Conservation (phyloP, 2,329 filamentous ascomycete genomes). For the Daldinia sp. region DNA sequence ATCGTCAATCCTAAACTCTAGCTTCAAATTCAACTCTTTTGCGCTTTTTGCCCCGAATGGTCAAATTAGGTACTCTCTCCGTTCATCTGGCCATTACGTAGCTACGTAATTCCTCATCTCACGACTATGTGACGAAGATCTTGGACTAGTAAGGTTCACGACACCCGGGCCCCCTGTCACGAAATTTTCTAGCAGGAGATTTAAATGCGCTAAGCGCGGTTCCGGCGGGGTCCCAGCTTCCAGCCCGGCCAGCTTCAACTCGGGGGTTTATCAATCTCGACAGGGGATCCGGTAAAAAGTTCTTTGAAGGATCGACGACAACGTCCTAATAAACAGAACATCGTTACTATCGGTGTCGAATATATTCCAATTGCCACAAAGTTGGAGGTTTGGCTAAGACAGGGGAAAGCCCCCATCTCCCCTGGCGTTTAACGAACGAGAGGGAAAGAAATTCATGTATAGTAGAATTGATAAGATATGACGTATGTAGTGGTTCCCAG, state of each 20-base stretch:
- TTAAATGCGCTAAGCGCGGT: constrained; percentile 26
- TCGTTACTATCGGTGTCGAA: background rate
- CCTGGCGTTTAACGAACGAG: background rate
- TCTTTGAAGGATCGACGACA: constrained; percentile 13
- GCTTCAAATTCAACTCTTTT: background rate
- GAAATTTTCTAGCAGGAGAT: constrained; percentile 1
- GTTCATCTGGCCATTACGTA: background rate
- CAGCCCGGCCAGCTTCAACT: no score
- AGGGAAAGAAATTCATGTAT: background rate
- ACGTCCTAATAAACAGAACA: background rate
- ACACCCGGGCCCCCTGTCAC: background rate
- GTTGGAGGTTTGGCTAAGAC: background rate
- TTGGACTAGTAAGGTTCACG: background rate
- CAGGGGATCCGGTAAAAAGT: background rate
- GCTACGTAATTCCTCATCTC: background rate
- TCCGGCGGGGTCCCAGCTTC: background rate
- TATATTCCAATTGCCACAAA: constrained; percentile 8
- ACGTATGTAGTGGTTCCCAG: constrained; percentile 23
- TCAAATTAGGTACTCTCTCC: background rate
- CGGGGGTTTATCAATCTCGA: background rate
- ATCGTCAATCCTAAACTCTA: background rate
- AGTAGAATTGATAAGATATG: constrained; percentile 20
- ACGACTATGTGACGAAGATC: background rate
- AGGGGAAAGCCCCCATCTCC: background rate
- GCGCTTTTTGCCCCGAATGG: background rate